phyloP scores from a whole-genome alignment of 2,329 filamentous ascomycete species.

The Rutstroemia sydowiana region DNA sequence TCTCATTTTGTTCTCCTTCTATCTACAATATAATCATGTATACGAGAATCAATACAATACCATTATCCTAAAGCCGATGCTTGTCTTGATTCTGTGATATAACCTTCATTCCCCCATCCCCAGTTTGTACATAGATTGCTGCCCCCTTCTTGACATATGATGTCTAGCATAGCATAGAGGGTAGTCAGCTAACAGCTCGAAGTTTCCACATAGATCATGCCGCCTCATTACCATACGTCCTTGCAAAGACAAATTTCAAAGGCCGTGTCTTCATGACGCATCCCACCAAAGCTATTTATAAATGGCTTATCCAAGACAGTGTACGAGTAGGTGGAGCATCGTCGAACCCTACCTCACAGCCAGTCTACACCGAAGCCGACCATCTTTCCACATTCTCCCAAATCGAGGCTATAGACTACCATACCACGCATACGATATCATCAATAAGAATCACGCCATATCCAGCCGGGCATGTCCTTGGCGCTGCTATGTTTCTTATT shows the following conservation, averaged over 20 bases:
- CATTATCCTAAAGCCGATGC: constrained; percentile 28
- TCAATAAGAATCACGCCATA: constrained; percentile 96
- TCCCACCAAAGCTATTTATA: constrained; percentile 98
- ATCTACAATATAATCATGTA: constrained; percentile 25
- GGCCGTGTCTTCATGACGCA: constrained; percentile 99
- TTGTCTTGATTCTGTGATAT: constrained; percentile 31
- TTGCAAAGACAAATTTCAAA: constrained; percentile 96
- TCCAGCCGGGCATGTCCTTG: constrained; percentile 94
- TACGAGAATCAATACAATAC: constrained; percentile 40
- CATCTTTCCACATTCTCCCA: constrained; percentile 87
- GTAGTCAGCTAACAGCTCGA: constrained; percentile 19
- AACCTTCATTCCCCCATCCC: constrained; percentile 18
- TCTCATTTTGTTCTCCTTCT: constrained; percentile 8
- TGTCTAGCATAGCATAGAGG: neutral
- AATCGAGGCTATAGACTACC: constrained; percentile 97
- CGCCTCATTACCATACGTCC: constrained; percentile 94
- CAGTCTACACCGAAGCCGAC: constrained; percentile 91
- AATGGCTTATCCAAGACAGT: constrained; percentile 97
- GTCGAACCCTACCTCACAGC: constrained; percentile 48
- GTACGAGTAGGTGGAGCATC: constrained; percentile 76
- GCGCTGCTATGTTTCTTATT: constrained; percentile 96
- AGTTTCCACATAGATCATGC: constrained; percentile 99
- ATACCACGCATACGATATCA: constrained; percentile 94
- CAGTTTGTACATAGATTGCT: constrained; percentile 26
- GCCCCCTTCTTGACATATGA: constrained; percentile 4